Evolutionary conservation across 768 basidiomycete genomes (phyloP), one percentile per base, ranked within the genome.

Genomic region (Scleroderma citrinum): DNA sequence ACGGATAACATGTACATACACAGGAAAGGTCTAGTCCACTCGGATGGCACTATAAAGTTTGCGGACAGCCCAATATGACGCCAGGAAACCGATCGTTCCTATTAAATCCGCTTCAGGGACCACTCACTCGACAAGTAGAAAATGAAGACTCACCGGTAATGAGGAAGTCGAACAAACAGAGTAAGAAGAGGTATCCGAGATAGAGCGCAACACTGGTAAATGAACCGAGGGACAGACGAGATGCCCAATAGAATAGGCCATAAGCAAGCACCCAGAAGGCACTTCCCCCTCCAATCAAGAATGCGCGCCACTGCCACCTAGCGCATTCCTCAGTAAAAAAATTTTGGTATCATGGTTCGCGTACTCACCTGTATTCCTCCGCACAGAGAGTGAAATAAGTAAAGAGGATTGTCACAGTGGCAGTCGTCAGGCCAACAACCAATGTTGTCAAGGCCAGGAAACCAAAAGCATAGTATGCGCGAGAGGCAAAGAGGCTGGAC

Each of bases 241-340:
- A 85, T 20, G 75, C 79, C 88, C 87, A 92, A 62, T 91, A 92
- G 69, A 91, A 91, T 10, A 92, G 59, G 2, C 92, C 94, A 61
- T 96, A 98, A 11, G 78, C 76, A 45, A 94, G 69, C 21, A 97
- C 70, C 94, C 94, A 98, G 65, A 94, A 81, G 3, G 92, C 86
- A 52, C 87, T 90, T 20, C 93, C 92, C 8, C 92, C 95, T 31
- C 95, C 95, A 26, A 83, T 86, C 53, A 94, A 59, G 76, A 98
- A 96, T 5, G 91, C 79, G 39, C 92, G 81, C 95, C 95, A 98
- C 51, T 98, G 94, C 94, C 94, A 98, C 50, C 92, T 88, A n/a
- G 19, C 2, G 48, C 38, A 38, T 16, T 3, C 48, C 34, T 16
- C 42, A 19, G n/a, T 19, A 14, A 38, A 8, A 40, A 31, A 54